phyloP scores from a whole-genome alignment of 1,284 basidiomycete species.

The Sanghuangporus sanghuang region DNA sequence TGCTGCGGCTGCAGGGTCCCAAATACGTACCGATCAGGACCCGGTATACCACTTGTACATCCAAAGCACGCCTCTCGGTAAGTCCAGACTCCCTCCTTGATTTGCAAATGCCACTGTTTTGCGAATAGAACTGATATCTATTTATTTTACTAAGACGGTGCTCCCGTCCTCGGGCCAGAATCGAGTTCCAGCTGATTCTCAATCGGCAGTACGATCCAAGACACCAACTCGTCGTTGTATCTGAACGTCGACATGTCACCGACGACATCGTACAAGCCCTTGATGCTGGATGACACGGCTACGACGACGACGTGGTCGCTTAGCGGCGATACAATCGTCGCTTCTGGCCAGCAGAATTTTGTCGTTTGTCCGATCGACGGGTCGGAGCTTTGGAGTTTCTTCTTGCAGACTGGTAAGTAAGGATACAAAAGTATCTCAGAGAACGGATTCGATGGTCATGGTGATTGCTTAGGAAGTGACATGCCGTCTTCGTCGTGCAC shows the following conservation, averaged over 20 bases:
- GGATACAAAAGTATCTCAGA: not conserved
- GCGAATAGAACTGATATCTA: too few relatives aligned
- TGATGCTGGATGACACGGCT: constrained; percentile 42
- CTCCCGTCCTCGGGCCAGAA: constrained; percentile 49
- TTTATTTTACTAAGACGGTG: constrained; percentile 28
- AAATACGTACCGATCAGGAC: constrained; percentile 48
- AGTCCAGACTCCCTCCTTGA: constrained; percentile 24
- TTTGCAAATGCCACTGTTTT: not conserved
- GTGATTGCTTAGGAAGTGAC: constrained; percentile 32
- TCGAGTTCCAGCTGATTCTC: constrained; percentile 46
- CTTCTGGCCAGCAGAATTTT: constrained; percentile 48
- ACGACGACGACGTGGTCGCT: constrained; percentile 51
- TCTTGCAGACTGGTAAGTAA: constrained; percentile 37
- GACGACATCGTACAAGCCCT: constrained; percentile 44
- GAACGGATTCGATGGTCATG: not conserved
- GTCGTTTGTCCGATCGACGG: constrained; percentile 44
- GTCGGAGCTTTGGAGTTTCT: constrained; percentile 39
- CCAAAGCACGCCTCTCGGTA: constrained; percentile 38
- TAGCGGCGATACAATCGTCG: constrained; percentile 57
- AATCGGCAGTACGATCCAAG: constrained; percentile 41
- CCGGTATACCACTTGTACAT: constrained; percentile 57
- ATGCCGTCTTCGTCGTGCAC: constrained; percentile 27
- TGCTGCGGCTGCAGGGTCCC: constrained; percentile 44
- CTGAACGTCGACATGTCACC: constrained; percentile 41
- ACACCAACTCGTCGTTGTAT: constrained; percentile 38